phyloP scores from a whole-genome alignment of 2,329 filamentous ascomycete genomes.

The Fusarium falciforme region DNA sequence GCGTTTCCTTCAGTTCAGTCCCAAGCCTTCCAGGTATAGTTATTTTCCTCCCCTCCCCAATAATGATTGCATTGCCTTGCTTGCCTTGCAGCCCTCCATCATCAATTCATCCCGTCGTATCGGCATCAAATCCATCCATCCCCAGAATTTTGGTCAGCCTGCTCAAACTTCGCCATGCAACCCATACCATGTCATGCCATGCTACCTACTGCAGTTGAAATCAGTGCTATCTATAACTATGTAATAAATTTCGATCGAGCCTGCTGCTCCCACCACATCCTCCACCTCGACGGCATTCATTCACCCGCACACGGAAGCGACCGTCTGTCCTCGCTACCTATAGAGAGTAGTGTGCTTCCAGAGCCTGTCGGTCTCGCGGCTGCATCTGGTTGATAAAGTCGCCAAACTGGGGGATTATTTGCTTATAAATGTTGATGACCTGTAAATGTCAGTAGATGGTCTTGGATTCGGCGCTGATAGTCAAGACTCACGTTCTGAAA shows the following conservation, averaged over 20 bases:
- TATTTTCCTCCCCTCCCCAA: conserved; percentile 27
- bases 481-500: conserved; percentile 77
- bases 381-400: conserved; percentile 65
- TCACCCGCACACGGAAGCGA: background rate
- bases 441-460: background rate
- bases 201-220: conserved; percentile 40
- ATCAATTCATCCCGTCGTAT: conserved; percentile 36
- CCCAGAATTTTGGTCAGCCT: conserved; percentile 29
- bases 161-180: conserved; percentile 39
- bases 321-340: conserved; percentile 27
- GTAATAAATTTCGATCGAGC: conserved; percentile 36
- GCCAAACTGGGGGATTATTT: conserved; percentile 69
- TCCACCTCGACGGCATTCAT: conserved; percentile 16
- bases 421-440: conserved; percentile 66
- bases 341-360: conserved; percentile 62
- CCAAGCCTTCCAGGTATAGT: conserved; percentile 23
- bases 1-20: conserved; percentile 11
- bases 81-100: conserved; percentile 16
- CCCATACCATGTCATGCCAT: conserved; percentile 25
- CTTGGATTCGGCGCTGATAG: background rate
- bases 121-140: conserved; percentile 30
- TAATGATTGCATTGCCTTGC: background rate
- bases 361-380: conserved; percentile 60
- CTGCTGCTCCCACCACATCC: conserved; percentile 2
- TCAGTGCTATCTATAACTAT: conserved; percentile 48